phyloP scores from a whole-genome alignment of 202 grass and related monocot genomes.

The Cymbopogon flexuosus region DNA sequence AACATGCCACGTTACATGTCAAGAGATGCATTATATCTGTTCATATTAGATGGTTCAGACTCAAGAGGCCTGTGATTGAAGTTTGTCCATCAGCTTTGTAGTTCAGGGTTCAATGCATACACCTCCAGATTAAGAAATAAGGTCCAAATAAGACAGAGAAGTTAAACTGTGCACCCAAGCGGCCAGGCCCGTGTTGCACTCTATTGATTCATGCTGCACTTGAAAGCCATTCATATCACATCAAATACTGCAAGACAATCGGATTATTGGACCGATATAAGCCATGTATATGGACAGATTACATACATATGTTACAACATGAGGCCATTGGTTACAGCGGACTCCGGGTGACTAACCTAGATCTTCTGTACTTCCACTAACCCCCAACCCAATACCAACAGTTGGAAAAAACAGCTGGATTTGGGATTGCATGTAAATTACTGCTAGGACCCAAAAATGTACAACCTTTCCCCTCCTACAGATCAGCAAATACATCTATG shows the following conservation, averaged over 20 bases:
- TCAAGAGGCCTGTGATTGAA: not conserved
- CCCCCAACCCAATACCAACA: constrained; percentile 16
- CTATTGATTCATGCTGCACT: not conserved
- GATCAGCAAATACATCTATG: constrained; percentile 41
- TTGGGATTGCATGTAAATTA: constrained; percentile 22
- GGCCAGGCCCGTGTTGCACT: constrained; percentile 9
- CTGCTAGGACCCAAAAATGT: constrained; percentile 34
- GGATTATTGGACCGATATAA: not conserved
- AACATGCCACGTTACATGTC: not conserved
- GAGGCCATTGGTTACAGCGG: constrained; percentile 31
- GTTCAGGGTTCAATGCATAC: not conserved
- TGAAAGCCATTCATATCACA: not conserved
- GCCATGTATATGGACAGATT: constrained; percentile 18
- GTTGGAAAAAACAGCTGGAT: constrained; percentile 29
- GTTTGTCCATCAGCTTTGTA: not conserved
- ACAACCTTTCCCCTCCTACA: constrained; percentile 25
- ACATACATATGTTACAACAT: constrained; percentile 50
- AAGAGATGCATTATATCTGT: not conserved
- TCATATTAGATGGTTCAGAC: not conserved
- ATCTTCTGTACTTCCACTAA: constrained; percentile 27
- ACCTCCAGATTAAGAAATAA: not conserved
- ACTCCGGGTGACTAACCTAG: constrained; percentile 33
- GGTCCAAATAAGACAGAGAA: not conserved
- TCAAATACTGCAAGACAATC: constrained; percentile 5
- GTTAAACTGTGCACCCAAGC: not conserved